These are phyloP conservation scores for Lactarius psammicola DNA, from an alignment of 768 basidiomycete species.

Conservation along the genomic window DNA sequence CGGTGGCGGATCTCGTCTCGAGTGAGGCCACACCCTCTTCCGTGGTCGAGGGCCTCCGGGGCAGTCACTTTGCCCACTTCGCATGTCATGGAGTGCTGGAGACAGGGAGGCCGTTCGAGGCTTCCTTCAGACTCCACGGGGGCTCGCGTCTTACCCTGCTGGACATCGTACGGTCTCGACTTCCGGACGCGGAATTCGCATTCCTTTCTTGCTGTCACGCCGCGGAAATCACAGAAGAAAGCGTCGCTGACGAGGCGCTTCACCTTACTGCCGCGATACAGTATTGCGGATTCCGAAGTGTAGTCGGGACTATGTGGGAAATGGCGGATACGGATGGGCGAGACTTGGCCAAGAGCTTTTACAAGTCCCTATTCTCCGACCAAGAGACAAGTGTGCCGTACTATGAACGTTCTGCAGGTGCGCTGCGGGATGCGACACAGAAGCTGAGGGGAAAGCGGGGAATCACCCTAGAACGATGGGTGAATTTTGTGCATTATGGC, in stretches of 20 bases:
- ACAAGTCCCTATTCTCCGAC: background rate
- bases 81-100: background rate
- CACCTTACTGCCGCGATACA: background rate
- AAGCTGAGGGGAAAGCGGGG: constrained; percentile 6
- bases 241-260: background rate
- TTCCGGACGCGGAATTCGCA: background rate
- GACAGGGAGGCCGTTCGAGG: background rate
- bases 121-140: background rate
- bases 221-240: background rate
- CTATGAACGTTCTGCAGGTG: background rate
- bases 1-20: background rate
- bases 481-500: constrained; percentile 16
- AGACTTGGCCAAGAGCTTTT: constrained; percentile 11
- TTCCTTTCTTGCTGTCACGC: background rate
- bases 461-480: constrained; percentile 5
- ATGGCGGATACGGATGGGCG: background rate
- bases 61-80: background rate
- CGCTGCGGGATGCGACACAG: background rate
- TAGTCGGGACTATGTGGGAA: background rate
- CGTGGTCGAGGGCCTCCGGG: background rate
- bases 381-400: background rate
- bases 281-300: background rate
- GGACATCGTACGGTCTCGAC: background rate
- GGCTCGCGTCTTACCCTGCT: background rate
- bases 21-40: background rate